Percentiles rank a stretch among this genome's conserved stretches.
These are phyloP conservation scores for Colletotrichum lupini DNA, from an alignment of 2,329 filamentous ascomycete genomes.

Conservation along the genomic window DNA sequence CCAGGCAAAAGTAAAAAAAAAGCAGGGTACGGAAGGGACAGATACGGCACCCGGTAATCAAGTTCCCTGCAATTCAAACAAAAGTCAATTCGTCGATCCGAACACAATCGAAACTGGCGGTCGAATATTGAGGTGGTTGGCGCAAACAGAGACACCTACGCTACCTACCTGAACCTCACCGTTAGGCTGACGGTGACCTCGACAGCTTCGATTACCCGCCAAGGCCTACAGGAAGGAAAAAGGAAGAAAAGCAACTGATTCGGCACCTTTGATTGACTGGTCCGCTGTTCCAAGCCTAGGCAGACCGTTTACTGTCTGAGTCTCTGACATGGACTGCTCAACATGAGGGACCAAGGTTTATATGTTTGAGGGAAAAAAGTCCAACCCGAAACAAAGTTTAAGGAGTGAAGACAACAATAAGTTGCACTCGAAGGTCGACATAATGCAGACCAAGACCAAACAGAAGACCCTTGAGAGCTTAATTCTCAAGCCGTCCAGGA, in stretches of 20 bases:
- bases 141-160: background rate
- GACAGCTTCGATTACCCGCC: background rate
- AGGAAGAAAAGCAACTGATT: background rate
- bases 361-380: no score
- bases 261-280: background rate
- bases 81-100: slow-evolving; percentile 11
- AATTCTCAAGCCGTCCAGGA: background rate
- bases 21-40: background rate
- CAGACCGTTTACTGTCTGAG: background rate
- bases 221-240: background rate
- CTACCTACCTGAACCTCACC: no score
- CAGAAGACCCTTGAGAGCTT: background rate
- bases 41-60: background rate
- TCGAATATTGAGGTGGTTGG: slow-evolving; percentile 32
- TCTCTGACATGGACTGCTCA: background rate
- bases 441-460: background rate
- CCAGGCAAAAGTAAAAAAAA: background rate
- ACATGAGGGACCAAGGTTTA: background rate
- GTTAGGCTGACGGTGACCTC: background rate
- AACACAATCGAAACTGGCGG: slow-evolving; percentile 4
- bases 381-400: background rate
- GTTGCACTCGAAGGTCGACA: background rate
- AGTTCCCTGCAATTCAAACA: background rate
- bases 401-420: background rate
- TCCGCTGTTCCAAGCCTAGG: background rate